Evolutionary conservation across 2,329 filamentous ascomycete species (phyloP), one percentile per base, ranked within the genome.

Genomic region (Aspergillus piperis): DNA sequence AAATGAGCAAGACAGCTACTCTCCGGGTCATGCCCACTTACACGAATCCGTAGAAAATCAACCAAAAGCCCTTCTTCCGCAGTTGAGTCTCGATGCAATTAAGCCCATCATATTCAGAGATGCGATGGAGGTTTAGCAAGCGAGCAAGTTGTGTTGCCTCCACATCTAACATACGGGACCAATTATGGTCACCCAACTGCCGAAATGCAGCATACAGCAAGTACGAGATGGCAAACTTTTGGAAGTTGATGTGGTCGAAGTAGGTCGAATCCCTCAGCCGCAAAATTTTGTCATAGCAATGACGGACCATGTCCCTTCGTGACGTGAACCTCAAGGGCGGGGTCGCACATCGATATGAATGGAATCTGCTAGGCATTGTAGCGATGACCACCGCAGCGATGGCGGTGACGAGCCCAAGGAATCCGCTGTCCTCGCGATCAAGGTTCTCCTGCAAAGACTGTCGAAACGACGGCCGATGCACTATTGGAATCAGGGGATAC

Each of bases 41-140:
- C 63, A 66, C 62, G 36, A 70, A 75, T 1, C 63, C 64, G 42
- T 77, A 76, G 15, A 76, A 75, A 8, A 72, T 66, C 11, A 77
- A 58, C 72, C 74, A 77, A 42, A 77, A 77, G 0, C 69, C 74
- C 58, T 75, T 77, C 53, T 77, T 76, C 10, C 75, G 64, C 3
- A 77, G 62, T 44, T 77, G 75, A 0, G 67, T 71, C 53, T 77
- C 73, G 13, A 76, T 72, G 36, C 62, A 66, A 41, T 74, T 72
- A 2, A 74, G 63, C 1, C 70, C 72, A 10, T 66, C 66, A 50
- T 76, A 76, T 15, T 68, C 70, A 0, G 71, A 68, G 0, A 75
- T 66, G 2, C 66, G 63, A 53, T 77, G 75, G 2, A 77, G 23
- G 21, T 65, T 65, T n/a, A 67, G 32, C 0, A 77, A 58, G 2